A percentile compares a stretch with the other conserved stretches of the same genome.
These are phyloP conservation scores for Ziziphus jujuba DNA, from an alignment of 306 rosid genomes.

Conservation along the genomic window DNA sequence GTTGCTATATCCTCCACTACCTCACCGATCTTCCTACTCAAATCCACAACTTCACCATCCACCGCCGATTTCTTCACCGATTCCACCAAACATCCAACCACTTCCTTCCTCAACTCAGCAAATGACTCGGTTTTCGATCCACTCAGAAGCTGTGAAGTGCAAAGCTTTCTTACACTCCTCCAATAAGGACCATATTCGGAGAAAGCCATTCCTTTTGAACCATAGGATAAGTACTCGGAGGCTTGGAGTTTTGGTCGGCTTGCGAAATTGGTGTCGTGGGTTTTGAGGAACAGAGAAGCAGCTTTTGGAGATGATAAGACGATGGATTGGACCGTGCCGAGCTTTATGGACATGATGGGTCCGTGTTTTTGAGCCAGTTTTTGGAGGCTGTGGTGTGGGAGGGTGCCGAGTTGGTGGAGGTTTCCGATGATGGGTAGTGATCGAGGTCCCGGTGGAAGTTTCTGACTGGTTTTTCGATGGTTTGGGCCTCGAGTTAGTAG, in stretches of 20 bases:
- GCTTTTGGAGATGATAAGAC: slow-evolving; percentile 1
- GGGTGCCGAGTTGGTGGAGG: neutral
- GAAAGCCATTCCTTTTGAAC: slow-evolving; percentile 17
- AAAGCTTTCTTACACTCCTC: slow-evolving; percentile 33
- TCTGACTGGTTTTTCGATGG: too few relatives aligned
- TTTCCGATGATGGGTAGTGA: neutral
- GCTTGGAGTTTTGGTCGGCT: neutral
- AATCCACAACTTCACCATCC: slow-evolving; percentile 22
- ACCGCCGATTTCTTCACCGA: slow-evolving; percentile 1
- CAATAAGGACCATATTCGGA: slow-evolving; percentile 18
- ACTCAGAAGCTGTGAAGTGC: slow-evolving; percentile 21
- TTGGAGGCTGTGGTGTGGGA: slow-evolving; percentile 19
- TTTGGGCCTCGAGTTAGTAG: too few relatives aligned
- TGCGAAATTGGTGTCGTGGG: neutral
- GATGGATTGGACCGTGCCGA: slow-evolving; percentile 34
- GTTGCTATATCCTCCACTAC: neutral
- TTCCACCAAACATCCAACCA: neutral
- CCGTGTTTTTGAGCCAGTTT: slow-evolving; percentile 38
- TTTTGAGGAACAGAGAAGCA: neutral
- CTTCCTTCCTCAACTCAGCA: neutral
- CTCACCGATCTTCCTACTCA: neutral
- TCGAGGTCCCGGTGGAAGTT: neutral
- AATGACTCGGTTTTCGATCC: neutral
- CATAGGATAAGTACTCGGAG: slow-evolving; percentile 19
- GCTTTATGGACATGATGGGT: slow-evolving; percentile 39